Base-by-base conservation (phyloP, 208 protist genomes). In the Crithidia mellificae region DNA sequence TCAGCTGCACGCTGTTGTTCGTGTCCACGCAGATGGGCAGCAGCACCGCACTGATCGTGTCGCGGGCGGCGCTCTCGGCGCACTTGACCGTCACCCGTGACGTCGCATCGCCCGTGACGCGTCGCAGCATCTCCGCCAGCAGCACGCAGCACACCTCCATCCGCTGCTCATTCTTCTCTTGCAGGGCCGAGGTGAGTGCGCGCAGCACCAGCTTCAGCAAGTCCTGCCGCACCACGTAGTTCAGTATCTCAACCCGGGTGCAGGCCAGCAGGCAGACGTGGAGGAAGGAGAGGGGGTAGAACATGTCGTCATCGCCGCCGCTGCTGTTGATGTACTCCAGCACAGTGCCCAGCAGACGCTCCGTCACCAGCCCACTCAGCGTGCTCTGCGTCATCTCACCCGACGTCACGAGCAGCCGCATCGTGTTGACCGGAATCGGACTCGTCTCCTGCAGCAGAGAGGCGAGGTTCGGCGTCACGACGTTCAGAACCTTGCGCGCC, bases 401-500 rank as follows among this genome's bases (percentile, higher is more conserved):
- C 62, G 83, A 93, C 29, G 76, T 77, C 2, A 79, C 64, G 8
- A 98, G 68, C 8, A 98, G 72, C n/a, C 92, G 88, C 49, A 97
- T 70, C 14, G 87, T 85, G 65, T 91, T 88, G 24, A 87, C 81
- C 1, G 94, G 94, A 15, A 96, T 90, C 9, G 92, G 92, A 34
- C 88, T 83, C 32, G 67, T 79, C 50, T 94, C 88, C 6, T 64
- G 71, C 52, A 98, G 70, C 25, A 98, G 76, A 34, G 49, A 67
- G 2, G 79, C 57, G 5, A 97, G 74, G 39, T 61, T 72, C 39
- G 77, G 51, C 22, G 68, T 36, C 14, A 88, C 46, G 8, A 65
- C 85, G 38, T 67, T 80, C 64, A 81, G 58, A 20, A 82, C 73
- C 20, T 55, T 56, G 43, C 49, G 47, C 34, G 72, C 68, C 30